Evolutionary conservation across 116 monocot species (phyloP), one percentile per base, ranked within the genome.

Genomic region (Trichopus zeylanicus): DNA sequence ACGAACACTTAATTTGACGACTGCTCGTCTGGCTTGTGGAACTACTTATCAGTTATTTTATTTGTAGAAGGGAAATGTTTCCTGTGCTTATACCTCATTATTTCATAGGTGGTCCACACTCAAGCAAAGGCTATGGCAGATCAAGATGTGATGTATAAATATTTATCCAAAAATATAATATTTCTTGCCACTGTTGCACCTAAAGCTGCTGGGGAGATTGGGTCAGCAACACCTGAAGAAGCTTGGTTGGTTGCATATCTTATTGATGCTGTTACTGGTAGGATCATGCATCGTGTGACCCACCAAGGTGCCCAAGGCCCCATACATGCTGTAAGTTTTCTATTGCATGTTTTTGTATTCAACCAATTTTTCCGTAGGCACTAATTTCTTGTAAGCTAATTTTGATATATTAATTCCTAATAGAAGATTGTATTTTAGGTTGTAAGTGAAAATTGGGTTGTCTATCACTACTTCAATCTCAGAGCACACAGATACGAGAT

Each of bases 381-480:
- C 18, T 2, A 62, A 1, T 31, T 25, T 62, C 19, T 0, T 3
- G 28, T 46, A 5, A 42, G 23, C 25, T 3, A 23, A 0, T 22
- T 37, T 35, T 5, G 24, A 59, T 31, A 31, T 12, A 24, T 38
- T 13, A 57, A 32, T 31, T 31, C 18, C 0, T 33, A 20, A 57
- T 23, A 26, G 26, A 4, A 22, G 72, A 15, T 60, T 56, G 15
- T 66, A 24, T 4, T 71, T 56, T 76, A 99, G 99, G 86, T 92
- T 46, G 42, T 99, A n/a, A 99, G 92, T 77, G 99, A 99, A 56
- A 92, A 99, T 56, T 92, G 92, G 99, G 92, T 92, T 67, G 83
- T 88, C 31, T 99, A 99, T 75, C 99, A 99, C 68, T 99, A 99
- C 65, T 99, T 99, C 77, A 99, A 99, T 72, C 82, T 99, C 59